These are phyloP conservation scores for Talaromyces islandicus DNA, from an alignment of 2,329 filamentous ascomycete genomes.

Conservation along the genomic window DNA sequence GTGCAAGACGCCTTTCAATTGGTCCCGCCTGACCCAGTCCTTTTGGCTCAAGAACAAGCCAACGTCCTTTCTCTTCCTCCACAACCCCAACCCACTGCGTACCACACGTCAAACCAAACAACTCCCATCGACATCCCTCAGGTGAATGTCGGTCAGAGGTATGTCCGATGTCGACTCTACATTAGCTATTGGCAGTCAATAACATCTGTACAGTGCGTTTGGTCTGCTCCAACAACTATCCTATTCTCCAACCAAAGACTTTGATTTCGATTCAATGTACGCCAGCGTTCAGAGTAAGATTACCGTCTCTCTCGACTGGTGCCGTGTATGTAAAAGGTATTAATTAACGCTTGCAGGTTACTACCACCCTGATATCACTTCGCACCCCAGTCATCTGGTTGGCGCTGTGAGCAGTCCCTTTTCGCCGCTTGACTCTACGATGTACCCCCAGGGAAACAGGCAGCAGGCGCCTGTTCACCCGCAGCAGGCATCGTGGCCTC, in stretches of 20 bases:
- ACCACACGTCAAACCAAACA: not conserved
- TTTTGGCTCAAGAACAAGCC: not conserved
- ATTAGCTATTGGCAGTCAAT: not conserved
- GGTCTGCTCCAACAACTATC: not conserved
- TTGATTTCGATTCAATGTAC: constrained; percentile 11
- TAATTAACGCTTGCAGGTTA: not conserved
- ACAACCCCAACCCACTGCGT: not conserved
- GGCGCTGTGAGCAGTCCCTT: constrained; percentile 22
- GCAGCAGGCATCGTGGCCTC: constrained; percentile 15
- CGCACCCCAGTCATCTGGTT: constrained; percentile 18
- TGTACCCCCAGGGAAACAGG: constrained; percentile 15
- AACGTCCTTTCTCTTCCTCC: not conserved
- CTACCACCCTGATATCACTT: constrained; percentile 5
- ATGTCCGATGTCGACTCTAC: too few relatives aligned
- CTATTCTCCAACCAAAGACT: not conserved
- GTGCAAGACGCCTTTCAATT: not conserved
- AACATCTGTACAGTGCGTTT: too few relatives aligned
- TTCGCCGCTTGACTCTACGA: constrained; percentile 20
- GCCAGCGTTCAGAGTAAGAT: constrained; percentile 9
- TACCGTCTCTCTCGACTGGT: not conserved
- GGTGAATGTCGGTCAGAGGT: constrained; percentile 1
- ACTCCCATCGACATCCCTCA: not conserved
- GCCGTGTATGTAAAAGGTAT: too few relatives aligned
- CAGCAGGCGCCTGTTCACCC: constrained; percentile 18
- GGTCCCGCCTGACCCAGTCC: not conserved